phyloP scores from a whole-genome alignment of 73 alveolate species.

The Paramecium sexaurelia region DNA sequence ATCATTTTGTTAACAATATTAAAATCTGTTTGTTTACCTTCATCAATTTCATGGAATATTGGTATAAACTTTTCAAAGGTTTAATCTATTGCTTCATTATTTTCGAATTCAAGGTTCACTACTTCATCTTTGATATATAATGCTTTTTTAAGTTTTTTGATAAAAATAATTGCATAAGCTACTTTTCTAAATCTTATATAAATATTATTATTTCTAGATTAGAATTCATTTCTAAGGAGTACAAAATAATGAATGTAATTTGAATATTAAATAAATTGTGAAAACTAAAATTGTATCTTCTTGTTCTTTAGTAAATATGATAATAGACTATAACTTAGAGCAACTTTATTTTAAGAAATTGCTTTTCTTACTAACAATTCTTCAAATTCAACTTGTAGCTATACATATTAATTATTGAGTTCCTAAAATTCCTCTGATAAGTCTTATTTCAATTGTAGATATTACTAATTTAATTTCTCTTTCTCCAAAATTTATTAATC shows the following conservation, averaged over 20 bases:
- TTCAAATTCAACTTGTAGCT: neutral
- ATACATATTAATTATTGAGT: neutral
- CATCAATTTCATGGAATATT: conserved; percentile 9
- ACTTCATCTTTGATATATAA: neutral
- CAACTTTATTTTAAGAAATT: conserved; percentile 28
- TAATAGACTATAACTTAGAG: conserved; percentile 35
- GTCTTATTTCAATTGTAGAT: neutral
- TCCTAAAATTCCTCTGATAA: conserved; percentile 15
- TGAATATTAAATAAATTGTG: neutral
- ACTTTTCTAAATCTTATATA: conserved; percentile 44
- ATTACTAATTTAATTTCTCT: neutral
- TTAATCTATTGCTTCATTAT: neutral
- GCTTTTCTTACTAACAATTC: conserved; percentile 30
- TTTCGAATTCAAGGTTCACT: neutral
- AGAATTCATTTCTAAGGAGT: neutral
- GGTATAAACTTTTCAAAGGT: conserved; percentile 2
- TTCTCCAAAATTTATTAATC: neutral
- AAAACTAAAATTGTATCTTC: neutral
- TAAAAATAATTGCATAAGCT: conserved; percentile 45
- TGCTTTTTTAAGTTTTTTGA: neutral
- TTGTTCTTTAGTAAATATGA: neutral
- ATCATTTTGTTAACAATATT: neutral
- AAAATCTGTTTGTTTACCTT: neutral
- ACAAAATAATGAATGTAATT: conserved; percentile 43
- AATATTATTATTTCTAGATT: neutral